Base-by-base conservation (phyloP, 2,329 filamentous ascomycete genomes). In the Sarocladium oryzae region DNA sequence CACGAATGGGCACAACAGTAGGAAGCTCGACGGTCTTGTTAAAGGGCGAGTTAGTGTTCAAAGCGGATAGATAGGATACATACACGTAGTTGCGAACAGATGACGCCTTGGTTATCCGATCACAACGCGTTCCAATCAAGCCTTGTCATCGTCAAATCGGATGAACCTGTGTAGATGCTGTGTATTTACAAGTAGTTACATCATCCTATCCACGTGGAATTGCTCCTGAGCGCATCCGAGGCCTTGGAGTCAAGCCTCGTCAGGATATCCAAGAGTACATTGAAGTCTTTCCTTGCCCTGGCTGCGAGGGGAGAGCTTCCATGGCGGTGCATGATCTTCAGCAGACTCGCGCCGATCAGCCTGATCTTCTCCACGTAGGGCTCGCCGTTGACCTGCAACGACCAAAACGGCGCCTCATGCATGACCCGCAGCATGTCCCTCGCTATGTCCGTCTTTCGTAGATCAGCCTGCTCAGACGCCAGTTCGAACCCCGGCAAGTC, bases 391-490 rank as follows among this genome's bases (percentile, higher is more conserved):
- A 67, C 63, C 28, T 69, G 65, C 23, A 71, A 48, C 0, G 67
- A 63, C 66, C 69, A 72, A 35, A 72, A 73, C 0, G 71, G 70
- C 2, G 68, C 65, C 38, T 69, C 66, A 1, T 66, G 64, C 24
- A 73, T 66, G 0, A 71, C 64, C 0, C 65, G 60, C 13, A 73
- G 35, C 64, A 73, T 70, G 38, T 72, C 69, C 11, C 67, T 60
- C 2, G 70, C 71, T 45, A 74, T 72, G 43, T 74, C 71, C 0
- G 69, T 72, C 53, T 69, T 70, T 32, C 62, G 55, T 11, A 67
- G 33, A 38, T 67, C 63, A 0, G 64, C 62, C 32, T 67, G 63
- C 48, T 66, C 64, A 0, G 61, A 55, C 0, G 63, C 63, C 0
- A 61, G 52, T 1, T 56, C 58, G n/a, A 62, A 64, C 32, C 65